phyloP scores from a whole-genome alignment of 177 flowering plant species.

The Telopea speciosissima region DNA sequence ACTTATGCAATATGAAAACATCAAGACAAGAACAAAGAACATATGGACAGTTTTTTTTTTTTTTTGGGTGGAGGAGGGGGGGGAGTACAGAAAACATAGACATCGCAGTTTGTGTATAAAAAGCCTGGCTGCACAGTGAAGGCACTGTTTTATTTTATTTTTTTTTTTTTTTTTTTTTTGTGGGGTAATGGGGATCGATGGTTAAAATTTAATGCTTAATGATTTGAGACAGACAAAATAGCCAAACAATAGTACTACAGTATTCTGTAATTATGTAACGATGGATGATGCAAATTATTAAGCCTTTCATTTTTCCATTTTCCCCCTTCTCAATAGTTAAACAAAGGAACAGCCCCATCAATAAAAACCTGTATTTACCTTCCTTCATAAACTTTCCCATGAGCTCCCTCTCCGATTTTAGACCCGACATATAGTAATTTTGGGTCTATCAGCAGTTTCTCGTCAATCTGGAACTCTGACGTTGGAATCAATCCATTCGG shows the following conservation, averaged over 20 bases:
- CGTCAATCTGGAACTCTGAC: conserved; percentile 24
- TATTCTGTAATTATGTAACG: neutral
- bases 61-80: no score
- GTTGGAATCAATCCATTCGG: conserved; percentile 22
- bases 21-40: no score
- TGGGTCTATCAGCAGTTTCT: conserved; percentile 38
- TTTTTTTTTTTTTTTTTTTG: no score
- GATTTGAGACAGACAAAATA: neutral
- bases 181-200: no score
- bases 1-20: no score
- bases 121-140: no score
- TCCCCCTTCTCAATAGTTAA: neutral
- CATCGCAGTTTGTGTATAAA: no score
- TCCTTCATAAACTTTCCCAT: conserved; percentile 51
- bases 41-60: no score
- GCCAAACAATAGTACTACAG: neutral
- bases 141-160: no score
- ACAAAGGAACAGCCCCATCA: neutral
- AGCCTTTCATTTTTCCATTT: neutral
- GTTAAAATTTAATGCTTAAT: no score
- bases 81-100: neutral
- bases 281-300: neutral
- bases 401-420: conserved; percentile 54
- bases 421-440: conserved; percentile 37
- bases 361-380: conserved; percentile 26